phyloP scores from a whole-genome alignment of 1,139 yeast genomes.

The Debaryomycetaceae sp. region DNA sequence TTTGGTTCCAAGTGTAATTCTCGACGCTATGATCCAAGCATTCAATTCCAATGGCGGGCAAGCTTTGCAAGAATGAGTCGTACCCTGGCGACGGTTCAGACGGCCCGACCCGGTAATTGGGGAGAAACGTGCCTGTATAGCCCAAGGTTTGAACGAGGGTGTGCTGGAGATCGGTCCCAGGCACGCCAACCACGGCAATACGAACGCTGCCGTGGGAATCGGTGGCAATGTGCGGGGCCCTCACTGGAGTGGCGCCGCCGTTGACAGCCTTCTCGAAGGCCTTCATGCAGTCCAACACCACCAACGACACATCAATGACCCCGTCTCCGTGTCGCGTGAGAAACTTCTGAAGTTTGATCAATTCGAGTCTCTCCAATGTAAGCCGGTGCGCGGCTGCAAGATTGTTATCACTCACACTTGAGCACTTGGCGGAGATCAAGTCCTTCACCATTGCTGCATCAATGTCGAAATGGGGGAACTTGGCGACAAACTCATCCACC shows the following conservation, averaged over 20 bases:
- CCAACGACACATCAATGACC: conserved; percentile 66
- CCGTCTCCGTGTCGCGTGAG: conserved; percentile 69
- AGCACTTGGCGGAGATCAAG: background rate
- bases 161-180: conserved; percentile 62
- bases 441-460: conserved; percentile 1
- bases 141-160: conserved; percentile 53
- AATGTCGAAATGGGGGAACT: background rate
- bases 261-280: conserved; percentile 43
- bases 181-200: conserved; percentile 53
- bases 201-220: conserved; percentile 52
- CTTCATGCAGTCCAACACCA: conserved; percentile 45
- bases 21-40: conserved; percentile 77
- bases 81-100: conserved; percentile 3
- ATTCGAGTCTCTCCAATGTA: conserved; percentile 6
- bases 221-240: conserved; percentile 30
- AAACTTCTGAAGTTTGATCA: conserved; percentile 30
- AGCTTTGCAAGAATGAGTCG: conserved; percentile 11
- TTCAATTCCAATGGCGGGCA: conserved; percentile 34
- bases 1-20: conserved; percentile 66
- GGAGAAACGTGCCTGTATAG: conserved; percentile 51
- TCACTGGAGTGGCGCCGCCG: conserved; percentile 51
- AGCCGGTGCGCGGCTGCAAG: conserved; percentile 2
- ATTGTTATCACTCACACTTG: background rate
- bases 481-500: background rate
- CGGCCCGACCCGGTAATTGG: conserved; percentile 37